These are phyloP conservation scores for Eutrema heterophyllum DNA, from an alignment of 345 rosid genomes.

Conservation along the genomic window DNA sequence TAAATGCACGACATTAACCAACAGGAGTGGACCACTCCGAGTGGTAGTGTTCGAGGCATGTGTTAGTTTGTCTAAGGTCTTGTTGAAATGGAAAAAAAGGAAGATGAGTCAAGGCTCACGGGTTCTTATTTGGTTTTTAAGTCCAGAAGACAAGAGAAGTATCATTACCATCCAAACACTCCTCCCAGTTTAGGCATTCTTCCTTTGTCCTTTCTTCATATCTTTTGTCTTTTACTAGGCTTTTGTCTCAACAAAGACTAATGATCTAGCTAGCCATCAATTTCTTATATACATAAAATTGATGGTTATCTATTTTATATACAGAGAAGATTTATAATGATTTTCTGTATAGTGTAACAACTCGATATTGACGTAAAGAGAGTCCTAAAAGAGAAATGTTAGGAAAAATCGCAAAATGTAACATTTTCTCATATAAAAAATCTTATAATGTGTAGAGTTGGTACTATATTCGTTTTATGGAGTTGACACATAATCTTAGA, in stretches of 20 bases:
- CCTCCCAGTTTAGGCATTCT: slow-evolving; percentile 17
- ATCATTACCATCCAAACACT: slow-evolving; percentile 1
- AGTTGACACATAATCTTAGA: not conserved
- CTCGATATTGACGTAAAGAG: not conserved
- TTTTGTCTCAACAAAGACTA: slow-evolving; percentile 7
- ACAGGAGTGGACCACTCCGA: too few relatives aligned
- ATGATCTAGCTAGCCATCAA: slow-evolving; percentile 10
- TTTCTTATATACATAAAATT: not conserved
- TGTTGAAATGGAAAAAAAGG: not conserved
- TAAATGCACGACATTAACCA: not conserved
- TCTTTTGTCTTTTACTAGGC: not conserved
- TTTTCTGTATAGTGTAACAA: not conserved
- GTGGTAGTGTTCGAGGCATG: not conserved
- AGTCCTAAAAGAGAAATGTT: not conserved
- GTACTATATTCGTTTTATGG: slow-evolving; percentile 1
- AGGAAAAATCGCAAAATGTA: not conserved
- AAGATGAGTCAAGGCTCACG: slow-evolving; percentile 10
- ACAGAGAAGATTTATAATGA: not conserved
- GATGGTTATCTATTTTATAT: not conserved
- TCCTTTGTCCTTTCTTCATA: not conserved
- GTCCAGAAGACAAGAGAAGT: not conserved
- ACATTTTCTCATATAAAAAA: not conserved
- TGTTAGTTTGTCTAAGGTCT: not conserved
- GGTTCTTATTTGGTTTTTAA: slow-evolving; percentile 1
- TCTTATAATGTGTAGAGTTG: not conserved